These are phyloP conservation scores for Fraxinus floribunda DNA, from an alignment of 305 asterid genomes.

Conservation along the genomic window DNA sequence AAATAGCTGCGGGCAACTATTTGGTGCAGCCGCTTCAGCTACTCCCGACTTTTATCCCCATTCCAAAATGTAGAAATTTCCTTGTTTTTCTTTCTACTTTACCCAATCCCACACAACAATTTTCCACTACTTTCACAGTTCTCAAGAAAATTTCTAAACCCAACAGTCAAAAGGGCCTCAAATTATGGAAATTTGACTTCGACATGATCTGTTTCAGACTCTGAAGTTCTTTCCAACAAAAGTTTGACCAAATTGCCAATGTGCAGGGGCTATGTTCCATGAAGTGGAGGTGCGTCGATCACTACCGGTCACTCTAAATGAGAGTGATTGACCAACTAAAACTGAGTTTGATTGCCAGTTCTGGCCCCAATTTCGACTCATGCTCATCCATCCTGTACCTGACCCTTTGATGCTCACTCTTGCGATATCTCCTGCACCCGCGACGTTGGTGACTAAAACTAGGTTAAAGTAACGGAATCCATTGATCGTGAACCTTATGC, in stretches of 20 bases:
- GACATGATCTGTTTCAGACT: slow-evolving; percentile 31
- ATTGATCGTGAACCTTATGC: slow-evolving; percentile 72
- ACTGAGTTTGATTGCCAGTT: slow-evolving; percentile 65
- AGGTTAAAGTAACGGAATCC: slow-evolving; percentile 64
- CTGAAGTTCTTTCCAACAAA: slow-evolving; percentile 77
- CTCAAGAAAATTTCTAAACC: slow-evolving; percentile 34
- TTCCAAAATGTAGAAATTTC: slow-evolving; percentile 22
- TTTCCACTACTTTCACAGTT: neutral
- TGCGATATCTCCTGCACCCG: slow-evolving; percentile 63
- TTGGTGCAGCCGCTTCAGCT: slow-evolving; percentile 56
- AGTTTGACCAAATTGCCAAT: slow-evolving; percentile 86
- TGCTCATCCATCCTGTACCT: slow-evolving; percentile 53
- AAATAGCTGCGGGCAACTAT: slow-evolving; percentile 49
- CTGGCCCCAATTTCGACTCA: slow-evolving; percentile 94
- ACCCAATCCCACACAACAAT: neutral
- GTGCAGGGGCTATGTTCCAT: slow-evolving; percentile 63
- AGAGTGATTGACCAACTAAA: slow-evolving; percentile 65
- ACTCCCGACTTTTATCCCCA: slow-evolving; percentile 4
- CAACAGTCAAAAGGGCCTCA: slow-evolving; percentile 17
- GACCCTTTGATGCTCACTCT: slow-evolving; percentile 49
- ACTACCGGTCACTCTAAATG: slow-evolving; percentile 62
- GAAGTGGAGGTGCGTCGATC: slow-evolving; percentile 80
- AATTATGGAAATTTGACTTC: neutral
- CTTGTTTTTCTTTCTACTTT: slow-evolving; percentile 19
- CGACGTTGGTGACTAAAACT: slow-evolving; percentile 53